Base-by-base conservation (phyloP, 805 yeast species). In the Metschnikowia drakensbergensis region DNA sequence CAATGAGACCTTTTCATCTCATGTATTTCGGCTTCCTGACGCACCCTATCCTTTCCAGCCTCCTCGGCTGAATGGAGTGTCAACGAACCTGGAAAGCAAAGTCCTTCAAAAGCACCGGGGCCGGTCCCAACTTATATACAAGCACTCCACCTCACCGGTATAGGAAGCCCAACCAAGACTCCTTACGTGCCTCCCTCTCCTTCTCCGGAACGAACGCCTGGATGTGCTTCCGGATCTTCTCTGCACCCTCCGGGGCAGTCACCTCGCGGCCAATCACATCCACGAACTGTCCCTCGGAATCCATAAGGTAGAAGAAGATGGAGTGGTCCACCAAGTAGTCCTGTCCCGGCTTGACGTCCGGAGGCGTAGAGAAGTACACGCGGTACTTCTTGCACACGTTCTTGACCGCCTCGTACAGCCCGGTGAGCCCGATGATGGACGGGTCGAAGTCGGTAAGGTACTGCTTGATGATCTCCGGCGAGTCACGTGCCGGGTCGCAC, bases 251-350 rank as follows among this genome's bases (percentile, higher is more conserved):
- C 22, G 74, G 76, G 26, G 90, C 91, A 49, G 84, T 88, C 57
- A 84, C 88, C 61, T 92, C 92, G 66, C 96, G 83, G 47, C 99
- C 99, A 57, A 92, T 74, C 5, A 94, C 98, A 65, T 92, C 97
- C 42, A 92, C 86, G 62, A 89, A 94, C 62, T 88, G 82, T 42
- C 98, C 99, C 64, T 94, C 97, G n/a, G 96, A 91, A 65, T 94
- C 98, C 97, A 94, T 92, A 59, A 94, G 73, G 63, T 94, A 94
- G 70, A 92, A 92, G 80, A 94, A 94, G 50, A 94, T 90, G 3
- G 98, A 92, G 68, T 94, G 99, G 64, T 94, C 99, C 30, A 94
- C 99, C 52, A 94, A 75, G 64, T 94, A 94, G 59, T 94, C 97
- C 68, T 94, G 96, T 17, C 97, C 98, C 0, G 96, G 94, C 64